Base-by-base conservation (phyloP, 2,329 filamentous ascomycete genomes). In the Aspergillus tamarii region DNA sequence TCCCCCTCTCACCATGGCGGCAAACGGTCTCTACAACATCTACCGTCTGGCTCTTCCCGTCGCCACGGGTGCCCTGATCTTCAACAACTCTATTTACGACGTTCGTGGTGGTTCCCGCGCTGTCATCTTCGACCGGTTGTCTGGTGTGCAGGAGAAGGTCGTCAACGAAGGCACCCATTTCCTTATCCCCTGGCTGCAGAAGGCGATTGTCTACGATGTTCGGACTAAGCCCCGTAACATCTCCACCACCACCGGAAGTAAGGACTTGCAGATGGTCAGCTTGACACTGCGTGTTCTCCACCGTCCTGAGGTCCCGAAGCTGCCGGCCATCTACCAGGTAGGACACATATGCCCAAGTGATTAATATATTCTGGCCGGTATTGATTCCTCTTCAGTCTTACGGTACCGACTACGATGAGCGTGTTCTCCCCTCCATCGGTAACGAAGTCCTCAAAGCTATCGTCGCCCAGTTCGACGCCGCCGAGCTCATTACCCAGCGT, bases 211-310 rank as follows among this genome's bases (percentile, higher is more conserved):
- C 78, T 99, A 96, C 79, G 95, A 99, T 83, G 95, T 99, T 70
- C 90, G 95, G 68, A 99, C 96, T 63, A 96, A 96, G 87, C 95
- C 95, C 66, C 88, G 95, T 77, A 98, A 97, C 80, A 98, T 99
- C 78, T 92, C 91, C 70, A 99, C 95, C 32, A 99, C 95, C 28
- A 99, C 95, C 14, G 95, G 95, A 64, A 94, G 91, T 87, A 99
- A 99, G 88, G 95, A 99, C 83, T 82, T 99, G 85, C 95, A 99
- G 85, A 99, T 99, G 95, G 95, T 99, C 76, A 97, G 93, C 86
- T 87, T 99, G 85, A 99, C 95, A 60, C 86, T 99, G 78, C 88
- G 95, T 81, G 95, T 99, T 69, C 82, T 99, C 80, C 94, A 98
- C 83, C 87, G 96, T 72, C 95, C 96, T 7, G 94, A 97, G 62